These are phyloP conservation scores for Eutrema yunnanense DNA, from an alignment of 345 rosid genomes.

Conservation along the genomic window DNA sequence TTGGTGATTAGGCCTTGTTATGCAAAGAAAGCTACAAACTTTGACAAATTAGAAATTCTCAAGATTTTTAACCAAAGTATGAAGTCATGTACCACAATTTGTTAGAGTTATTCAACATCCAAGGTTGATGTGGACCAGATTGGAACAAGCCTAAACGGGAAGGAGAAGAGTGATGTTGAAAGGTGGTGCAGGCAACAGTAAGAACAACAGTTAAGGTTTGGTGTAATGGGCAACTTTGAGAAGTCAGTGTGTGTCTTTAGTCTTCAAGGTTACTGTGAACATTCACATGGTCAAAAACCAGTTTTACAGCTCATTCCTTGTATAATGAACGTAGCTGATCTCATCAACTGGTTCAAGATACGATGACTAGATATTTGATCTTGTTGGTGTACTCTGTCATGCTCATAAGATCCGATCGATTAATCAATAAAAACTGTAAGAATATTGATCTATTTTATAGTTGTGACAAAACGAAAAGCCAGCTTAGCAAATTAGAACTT, in stretches of 20 bases:
- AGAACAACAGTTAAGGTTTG: background rate
- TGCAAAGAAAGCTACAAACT: too few species aligned
- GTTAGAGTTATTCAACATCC: too few species aligned
- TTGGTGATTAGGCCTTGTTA: background rate
- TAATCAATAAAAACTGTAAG: background rate
- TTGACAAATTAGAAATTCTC: too few species aligned
- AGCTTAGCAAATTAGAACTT: background rate
- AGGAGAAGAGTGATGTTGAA: background rate
- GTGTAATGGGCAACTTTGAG: background rate
- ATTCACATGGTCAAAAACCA: background rate
- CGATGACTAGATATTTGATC: background rate
- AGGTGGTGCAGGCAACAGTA: background rate
- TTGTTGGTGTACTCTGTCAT: background rate
- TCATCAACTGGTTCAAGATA: background rate
- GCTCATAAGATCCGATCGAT: background rate
- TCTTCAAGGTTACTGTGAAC: background rate
- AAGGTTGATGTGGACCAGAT: background rate
- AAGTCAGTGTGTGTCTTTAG: background rate
- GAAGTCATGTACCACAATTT: too few species aligned
- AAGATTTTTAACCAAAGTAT: too few species aligned
- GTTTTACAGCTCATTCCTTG: background rate
- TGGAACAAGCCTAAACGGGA: background rate
- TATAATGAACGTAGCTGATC: background rate
- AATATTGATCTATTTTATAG: background rate
- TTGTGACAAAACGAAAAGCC: conserved; percentile 2